phyloP scores from a whole-genome alignment of 2,329 filamentous ascomycete genomes.

The Beauveria medogensis region DNA sequence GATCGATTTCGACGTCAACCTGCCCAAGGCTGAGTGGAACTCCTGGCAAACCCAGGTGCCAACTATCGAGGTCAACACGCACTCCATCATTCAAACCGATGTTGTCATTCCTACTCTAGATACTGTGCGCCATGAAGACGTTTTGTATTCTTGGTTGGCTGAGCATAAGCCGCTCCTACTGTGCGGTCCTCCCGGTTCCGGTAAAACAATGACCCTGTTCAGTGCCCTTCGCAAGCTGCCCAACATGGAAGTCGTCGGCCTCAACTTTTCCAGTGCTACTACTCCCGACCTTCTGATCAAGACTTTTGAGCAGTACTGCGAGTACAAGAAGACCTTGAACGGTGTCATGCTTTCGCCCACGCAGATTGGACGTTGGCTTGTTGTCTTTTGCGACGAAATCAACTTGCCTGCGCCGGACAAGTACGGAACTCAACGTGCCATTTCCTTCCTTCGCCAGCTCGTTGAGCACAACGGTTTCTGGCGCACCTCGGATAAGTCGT shows the following conservation, averaged over 20 bases:
- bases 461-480: slow-evolving; percentile 99
- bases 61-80: slow-evolving; percentile 91
- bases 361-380: slow-evolving; percentile 94
- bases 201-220: slow-evolving; percentile 99
- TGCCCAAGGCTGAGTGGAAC: slow-evolving; percentile 83
- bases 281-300: slow-evolving; percentile 97
- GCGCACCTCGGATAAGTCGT: slow-evolving; percentile 93
- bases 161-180: slow-evolving; percentile 96
- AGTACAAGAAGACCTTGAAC: slow-evolving; percentile 97
- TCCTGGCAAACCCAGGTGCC: slow-evolving; percentile 95
- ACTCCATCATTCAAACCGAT: slow-evolving; percentile 95
- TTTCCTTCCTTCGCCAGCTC: slow-evolving; percentile 93
- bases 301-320: slow-evolving; percentile 98
- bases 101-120: slow-evolving; percentile 97
- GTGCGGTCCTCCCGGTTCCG: slow-evolving; percentile 94
- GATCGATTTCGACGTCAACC: slow-evolving; percentile 88
- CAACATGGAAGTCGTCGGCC: slow-evolving; percentile 97
- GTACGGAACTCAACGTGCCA: slow-evolving; percentile 94
- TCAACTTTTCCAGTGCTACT: slow-evolving; percentile 98
- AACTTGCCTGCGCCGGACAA: slow-evolving; percentile 96
- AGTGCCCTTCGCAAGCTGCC: slow-evolving; percentile 92
- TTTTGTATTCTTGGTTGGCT: slow-evolving; percentile 98
- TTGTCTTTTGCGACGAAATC: slow-evolving; percentile 99
- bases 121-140: slow-evolving; percentile 94
- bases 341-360: slow-evolving; percentile 92